A percentile compares a stretch with the other conserved stretches of the same genome.
Evolutionary conservation across 2,329 filamentous ascomycete genomes (phyloP).

Genomic region (Ascochyta clinopodiicola): DNA sequence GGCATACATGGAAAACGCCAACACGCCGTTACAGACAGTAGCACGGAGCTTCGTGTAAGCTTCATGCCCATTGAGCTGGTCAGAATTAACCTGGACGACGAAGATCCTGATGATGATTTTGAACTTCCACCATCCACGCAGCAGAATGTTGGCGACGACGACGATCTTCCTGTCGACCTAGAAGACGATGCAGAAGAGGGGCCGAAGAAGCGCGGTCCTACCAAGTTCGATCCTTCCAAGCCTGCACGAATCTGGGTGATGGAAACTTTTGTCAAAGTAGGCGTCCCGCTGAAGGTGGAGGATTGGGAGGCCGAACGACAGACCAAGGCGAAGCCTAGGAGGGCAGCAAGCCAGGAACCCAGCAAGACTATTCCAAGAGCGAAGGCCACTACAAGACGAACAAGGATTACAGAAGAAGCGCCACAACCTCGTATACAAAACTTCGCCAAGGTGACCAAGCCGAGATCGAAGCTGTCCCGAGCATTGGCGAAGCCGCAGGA

Average conservation of each 20-base stretch:
- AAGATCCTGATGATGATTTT: slow-evolving; percentile 74
- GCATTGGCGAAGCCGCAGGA: slow-evolving; percentile 30
- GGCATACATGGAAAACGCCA: slow-evolving; percentile 71
- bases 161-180: slow-evolving; percentile 38
- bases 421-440: slow-evolving; percentile 34
- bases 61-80: slow-evolving; percentile 80
- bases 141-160: slow-evolving; percentile 32
- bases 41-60: slow-evolving; percentile 78
- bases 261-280: slow-evolving; percentile 67
- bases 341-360: slow-evolving; percentile 29
- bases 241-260: slow-evolving; percentile 73
- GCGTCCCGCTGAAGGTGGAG: slow-evolving; percentile 69
- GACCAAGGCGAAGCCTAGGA: slow-evolving; percentile 30
- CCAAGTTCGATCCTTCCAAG: slow-evolving; percentile 68
- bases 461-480: slow-evolving; percentile 31
- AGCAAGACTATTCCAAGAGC: slow-evolving; percentile 27
- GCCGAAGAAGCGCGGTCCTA: slow-evolving; percentile 54
- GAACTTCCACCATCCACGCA: slow-evolving; percentile 29
- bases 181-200: slow-evolving; percentile 45
- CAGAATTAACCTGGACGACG: slow-evolving; percentile 74
- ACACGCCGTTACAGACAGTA: slow-evolving; percentile 77
- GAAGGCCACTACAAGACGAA: slow-evolving; percentile 28
- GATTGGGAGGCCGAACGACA: slow-evolving; percentile 63
- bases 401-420: slow-evolving; percentile 27
- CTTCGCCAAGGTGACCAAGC: slow-evolving; percentile 48